These are phyloP conservation scores for Apophysomyces trapeziformis DNA, from an alignment of 371 early-diverging fungal genomes.

Conservation along the genomic window DNA sequence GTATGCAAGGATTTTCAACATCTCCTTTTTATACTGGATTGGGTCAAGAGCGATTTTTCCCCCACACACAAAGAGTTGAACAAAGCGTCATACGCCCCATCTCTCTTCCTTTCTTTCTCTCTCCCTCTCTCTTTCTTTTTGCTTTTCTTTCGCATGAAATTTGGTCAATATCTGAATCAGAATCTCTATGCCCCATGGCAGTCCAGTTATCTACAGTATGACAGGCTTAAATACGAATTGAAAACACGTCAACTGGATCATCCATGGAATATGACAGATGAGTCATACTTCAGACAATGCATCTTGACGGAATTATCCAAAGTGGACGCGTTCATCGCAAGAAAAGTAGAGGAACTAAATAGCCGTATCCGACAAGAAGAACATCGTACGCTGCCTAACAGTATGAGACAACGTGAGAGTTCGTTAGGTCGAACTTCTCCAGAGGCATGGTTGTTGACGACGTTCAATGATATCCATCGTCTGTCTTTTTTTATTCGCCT, in stretches of 20 bases:
- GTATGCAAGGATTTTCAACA: slow-evolving; percentile 7
- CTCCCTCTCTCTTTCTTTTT: background rate
- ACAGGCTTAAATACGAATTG: slow-evolving; percentile 38
- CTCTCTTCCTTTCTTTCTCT: background rate
- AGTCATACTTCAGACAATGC: slow-evolving; percentile 70
- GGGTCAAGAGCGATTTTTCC: too few species aligned
- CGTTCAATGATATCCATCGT: slow-evolving; percentile 70
- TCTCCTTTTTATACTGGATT: background rate
- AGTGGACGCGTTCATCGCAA: slow-evolving; percentile 81
- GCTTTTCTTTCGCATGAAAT: slow-evolving; percentile 4
- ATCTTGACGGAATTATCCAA: slow-evolving; percentile 84
- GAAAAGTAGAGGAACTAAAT: slow-evolving; percentile 75
- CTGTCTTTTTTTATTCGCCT: slow-evolving; percentile 85
- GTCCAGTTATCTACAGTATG: slow-evolving; percentile 40
- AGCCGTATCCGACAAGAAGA: slow-evolving; percentile 75
- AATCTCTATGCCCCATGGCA: slow-evolving; percentile 44
- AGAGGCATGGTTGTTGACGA: slow-evolving; percentile 29
- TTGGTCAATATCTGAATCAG: slow-evolving; percentile 26
- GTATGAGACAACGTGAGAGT: too few species aligned
- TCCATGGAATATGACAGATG: slow-evolving; percentile 66
- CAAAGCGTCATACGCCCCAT: too few species aligned
- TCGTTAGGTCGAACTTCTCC: slow-evolving; percentile 11
- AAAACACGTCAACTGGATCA: slow-evolving; percentile 39
- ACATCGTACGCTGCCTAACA: slow-evolving; percentile 38
- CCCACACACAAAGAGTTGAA: too few species aligned